Evolutionary conservation across 164 flowering plant genomes (phyloP), one percentile per base, ranked within the genome.

Genomic region (Annona cherimola): DNA sequence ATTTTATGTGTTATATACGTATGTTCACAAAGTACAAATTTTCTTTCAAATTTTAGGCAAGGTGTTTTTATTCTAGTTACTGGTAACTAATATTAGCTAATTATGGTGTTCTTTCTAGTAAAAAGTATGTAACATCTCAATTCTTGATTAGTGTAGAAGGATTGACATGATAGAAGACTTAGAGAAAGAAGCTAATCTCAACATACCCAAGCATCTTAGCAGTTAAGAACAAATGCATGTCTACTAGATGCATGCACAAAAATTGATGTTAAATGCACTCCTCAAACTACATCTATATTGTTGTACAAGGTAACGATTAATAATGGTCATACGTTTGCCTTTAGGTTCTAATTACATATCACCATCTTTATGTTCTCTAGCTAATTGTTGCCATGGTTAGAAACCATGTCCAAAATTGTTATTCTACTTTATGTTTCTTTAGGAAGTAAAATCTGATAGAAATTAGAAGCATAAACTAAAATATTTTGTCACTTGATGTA

Each of bases 131-230:
- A 46, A 45, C 63, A 45, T 69, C 75, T 78, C 45, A 16, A 42
- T 11, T 40, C 42, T 64, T 64, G 44, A 39, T 40, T 77, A 16
- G 50, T 86, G 69, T 86, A 93, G 98, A 76, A 83, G 96, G 81
- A 86, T 93, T 73, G 98, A 90, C 81, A 91, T 93, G 97, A 84
- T 95, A 66, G 90, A 82, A 67, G 99, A 84, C 70, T 82, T 95
- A 73, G 97, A 95, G 80, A 90, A 79, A 77, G 72, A 84, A 68
- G 96, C 97, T 8, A 77, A 83, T 64, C 90, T 95, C 42, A 75
- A 71, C 61, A 93, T 95, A 72, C 98, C 99, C 7, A 90, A 89
- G 71, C 97, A 95, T 78, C 75, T 95, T 39, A 68, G 96, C 0
- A 85, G 96, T 73, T 93, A 90, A 16, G 90, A 83, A 82, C 97